Evolutionary conservation across 2,329 filamentous ascomycete species (phyloP).

Genomic region (Phaeosphaeria sp.): DNA sequence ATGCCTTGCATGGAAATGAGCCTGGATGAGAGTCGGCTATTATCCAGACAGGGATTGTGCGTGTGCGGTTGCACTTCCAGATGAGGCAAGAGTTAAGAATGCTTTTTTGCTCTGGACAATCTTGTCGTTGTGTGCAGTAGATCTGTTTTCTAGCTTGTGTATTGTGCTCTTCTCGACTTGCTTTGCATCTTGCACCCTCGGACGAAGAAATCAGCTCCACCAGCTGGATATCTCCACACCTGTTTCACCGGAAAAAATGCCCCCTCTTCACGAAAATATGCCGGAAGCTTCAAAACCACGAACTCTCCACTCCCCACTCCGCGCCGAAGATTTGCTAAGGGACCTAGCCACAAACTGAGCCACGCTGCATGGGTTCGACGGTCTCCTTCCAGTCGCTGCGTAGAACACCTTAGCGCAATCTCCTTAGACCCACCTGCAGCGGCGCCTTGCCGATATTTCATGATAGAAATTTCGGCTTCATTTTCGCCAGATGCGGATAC

Average conservation of each 20-base stretch:
- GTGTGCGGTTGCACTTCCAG: neutral
- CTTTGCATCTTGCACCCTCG: neutral
- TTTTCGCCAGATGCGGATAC: neutral
- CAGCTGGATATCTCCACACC: neutral
- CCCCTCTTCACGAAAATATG: neutral
- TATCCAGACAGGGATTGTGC: neutral
- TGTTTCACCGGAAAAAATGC: neutral
- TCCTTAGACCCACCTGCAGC: neutral
- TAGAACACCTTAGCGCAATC: conserved; percentile 1
- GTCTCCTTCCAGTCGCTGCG: conserved; percentile 1
- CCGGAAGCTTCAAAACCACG: neutral
- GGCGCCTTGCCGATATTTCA: neutral
- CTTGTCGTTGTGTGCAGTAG: neutral
- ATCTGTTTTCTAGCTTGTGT: neutral
- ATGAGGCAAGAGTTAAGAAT: neutral
- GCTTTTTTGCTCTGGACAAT: neutral
- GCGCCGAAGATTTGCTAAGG: conserved; percentile 4
- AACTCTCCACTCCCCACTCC: neutral
- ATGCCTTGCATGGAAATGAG: neutral
- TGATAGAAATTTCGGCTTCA: neutral
- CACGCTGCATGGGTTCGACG: neutral
- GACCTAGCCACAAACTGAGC: neutral
- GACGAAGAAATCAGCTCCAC: neutral
- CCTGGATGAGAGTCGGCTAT: neutral
- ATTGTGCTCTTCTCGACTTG: neutral